phyloP scores from a whole-genome alignment of 805 yeast genomes.

The Nakazawaea populi region DNA sequence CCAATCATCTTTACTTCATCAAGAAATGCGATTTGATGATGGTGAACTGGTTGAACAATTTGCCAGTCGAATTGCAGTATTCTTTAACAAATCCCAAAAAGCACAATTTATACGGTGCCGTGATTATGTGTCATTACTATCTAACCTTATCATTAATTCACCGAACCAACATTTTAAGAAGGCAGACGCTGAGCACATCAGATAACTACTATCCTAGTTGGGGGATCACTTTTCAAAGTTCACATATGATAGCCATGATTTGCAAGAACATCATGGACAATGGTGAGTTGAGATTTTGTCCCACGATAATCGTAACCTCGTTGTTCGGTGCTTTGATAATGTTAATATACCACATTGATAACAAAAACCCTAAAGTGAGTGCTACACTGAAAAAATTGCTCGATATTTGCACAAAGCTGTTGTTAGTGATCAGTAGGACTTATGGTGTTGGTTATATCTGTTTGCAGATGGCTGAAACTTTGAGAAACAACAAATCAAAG shows the following conservation, averaged over 20 bases:
- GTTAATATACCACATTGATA: slow-evolving; percentile 11
- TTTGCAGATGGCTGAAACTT: slow-evolving; percentile 10
- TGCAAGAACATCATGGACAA: slow-evolving; percentile 45
- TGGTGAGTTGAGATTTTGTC: slow-evolving; percentile 44
- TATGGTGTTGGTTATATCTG: slow-evolving; percentile 9
- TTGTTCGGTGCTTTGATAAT: slow-evolving; percentile 10
- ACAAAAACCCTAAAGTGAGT: slow-evolving; percentile 8
- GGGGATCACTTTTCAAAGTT: slow-evolving; percentile 80
- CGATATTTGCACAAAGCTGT: slow-evolving; percentile 8
- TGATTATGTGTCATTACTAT: slow-evolving; percentile 65
- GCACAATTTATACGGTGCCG: slow-evolving; percentile 52
- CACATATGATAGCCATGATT: slow-evolving; percentile 65
- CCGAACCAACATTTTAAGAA: slow-evolving; percentile 55
- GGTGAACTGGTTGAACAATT: slow-evolving; percentile 68
- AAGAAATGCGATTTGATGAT: slow-evolving; percentile 66
- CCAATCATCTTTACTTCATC: slow-evolving; percentile 29
- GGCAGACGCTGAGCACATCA: neutral
- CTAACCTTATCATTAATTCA: slow-evolving; percentile 67
- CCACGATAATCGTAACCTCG: slow-evolving; percentile 43
- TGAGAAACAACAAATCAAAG: slow-evolving; percentile 8
- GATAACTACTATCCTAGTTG: slow-evolving; percentile 54
- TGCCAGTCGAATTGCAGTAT: slow-evolving; percentile 60
- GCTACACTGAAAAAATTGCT: slow-evolving; percentile 6
- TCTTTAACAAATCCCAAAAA: slow-evolving; percentile 47
- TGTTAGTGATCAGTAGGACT: slow-evolving; percentile 5